Percentiles rank a stretch among this genome's conserved stretches.
Conservation (phyloP, 306 rosid species). For the Cucumis hystrix region DNA sequence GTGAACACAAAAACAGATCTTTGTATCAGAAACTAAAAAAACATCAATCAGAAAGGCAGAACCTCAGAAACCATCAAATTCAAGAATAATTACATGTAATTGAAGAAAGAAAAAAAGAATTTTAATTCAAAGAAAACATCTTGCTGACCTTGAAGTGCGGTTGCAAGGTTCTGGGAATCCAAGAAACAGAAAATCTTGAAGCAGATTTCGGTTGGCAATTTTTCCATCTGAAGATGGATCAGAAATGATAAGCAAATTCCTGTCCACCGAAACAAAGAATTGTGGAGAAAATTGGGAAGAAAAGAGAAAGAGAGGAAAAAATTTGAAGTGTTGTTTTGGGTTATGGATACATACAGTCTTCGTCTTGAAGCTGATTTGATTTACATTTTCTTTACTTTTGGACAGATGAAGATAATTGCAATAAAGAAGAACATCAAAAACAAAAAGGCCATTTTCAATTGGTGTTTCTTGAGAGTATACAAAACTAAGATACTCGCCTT, state of each 20-base stretch:
- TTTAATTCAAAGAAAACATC: not conserved
- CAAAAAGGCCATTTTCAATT: too few species aligned
- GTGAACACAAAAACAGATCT: not conserved
- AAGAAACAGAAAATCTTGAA: constrained; percentile 41
- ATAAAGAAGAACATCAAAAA: not conserved
- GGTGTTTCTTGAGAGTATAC: not conserved
- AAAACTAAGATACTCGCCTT: not conserved
- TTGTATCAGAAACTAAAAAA: not conserved
- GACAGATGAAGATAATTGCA: not conserved
- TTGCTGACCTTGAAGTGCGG: constrained; percentile 46
- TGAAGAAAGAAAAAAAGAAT: not conserved
- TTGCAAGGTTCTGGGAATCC: constrained; percentile 42
- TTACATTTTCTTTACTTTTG: not conserved
- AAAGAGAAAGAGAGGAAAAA: too few species aligned
- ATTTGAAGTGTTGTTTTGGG: not conserved
- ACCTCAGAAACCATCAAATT: not conserved
- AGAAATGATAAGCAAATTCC: not conserved
- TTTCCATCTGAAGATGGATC: constrained; percentile 25
- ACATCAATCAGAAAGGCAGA: not conserved
- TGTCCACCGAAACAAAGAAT: not conserved
- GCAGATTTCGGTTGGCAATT: constrained; percentile 41
- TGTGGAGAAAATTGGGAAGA: not conserved
- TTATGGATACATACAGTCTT: not conserved
- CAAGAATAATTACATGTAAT: not conserved
- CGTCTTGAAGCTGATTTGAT: not conserved